Base-by-base conservation (phyloP, 306 rosid genomes). In the Glycine tomentella region DNA sequence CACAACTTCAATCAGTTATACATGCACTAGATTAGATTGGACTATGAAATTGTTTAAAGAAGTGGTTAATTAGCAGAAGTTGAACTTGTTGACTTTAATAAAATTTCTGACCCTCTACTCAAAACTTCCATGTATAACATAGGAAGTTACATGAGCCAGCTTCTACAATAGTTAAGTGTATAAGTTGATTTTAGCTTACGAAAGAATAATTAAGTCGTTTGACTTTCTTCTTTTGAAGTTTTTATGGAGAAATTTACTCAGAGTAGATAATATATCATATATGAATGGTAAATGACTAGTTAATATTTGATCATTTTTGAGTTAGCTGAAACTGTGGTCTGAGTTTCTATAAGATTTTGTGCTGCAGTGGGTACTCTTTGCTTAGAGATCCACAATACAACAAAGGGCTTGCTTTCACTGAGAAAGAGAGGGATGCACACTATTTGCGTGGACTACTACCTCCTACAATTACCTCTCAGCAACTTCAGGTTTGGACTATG, bases 331-430 rank as follows among this genome's bases (percentile, higher is more conserved):
- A 42, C 2, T 38, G 1, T 38, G 44, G 42, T 15, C 51, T 66
- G 51, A 56, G 42, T 15, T 74, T 56, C 10, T 56, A 0, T 10
- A 44, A 14, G 34, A 36, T 42, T 57, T 69, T 80, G 67, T 36
- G 78, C 2, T 79, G 85, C 83, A 93, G 97, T 88, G 97, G 97
- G 3, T 93, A 87, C 69, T 78, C 87, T 38, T 78, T 93, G 88
- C 86, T 93, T 56, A 93, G 97, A 76, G 97, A 93, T 82, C 97
- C 97, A 20, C 97, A 89, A 16, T 89, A 91, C 83, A 91, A 93
- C 86, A 93, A 93, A 45, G 97, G 97, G 50, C 90, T 93, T 71
- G 94, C 94, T 49, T 93, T 93, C 75, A 91, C 88, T 5, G 92
- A 87, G 82, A 84, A 84, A 67, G 97, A 93, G 85, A 93, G 97